Evolutionary conservation across 768 basidiomycete genomes (phyloP).

Genomic region (Tricholoma terreum): DNA sequence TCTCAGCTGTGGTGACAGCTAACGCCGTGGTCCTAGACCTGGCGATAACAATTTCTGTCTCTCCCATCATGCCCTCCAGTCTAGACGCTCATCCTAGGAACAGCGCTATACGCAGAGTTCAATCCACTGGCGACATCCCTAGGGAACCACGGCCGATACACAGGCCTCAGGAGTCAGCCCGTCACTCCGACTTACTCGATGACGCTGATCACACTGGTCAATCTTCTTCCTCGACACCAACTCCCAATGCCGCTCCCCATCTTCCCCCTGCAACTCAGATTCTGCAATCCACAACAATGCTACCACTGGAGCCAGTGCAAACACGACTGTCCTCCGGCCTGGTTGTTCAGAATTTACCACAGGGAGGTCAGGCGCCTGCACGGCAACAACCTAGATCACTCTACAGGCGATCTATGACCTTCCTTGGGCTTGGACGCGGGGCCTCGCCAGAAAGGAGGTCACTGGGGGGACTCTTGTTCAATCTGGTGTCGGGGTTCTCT

Average conservation of each 20-base stretch:
- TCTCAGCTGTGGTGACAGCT: background rate
- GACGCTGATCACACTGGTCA: slow-evolving; percentile 3
- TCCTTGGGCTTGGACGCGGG: slow-evolving; percentile 53
- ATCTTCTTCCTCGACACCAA: background rate
- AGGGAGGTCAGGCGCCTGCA: background rate
- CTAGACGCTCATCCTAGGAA: slow-evolving; percentile 19
- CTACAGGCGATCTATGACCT: slow-evolving; percentile 28
- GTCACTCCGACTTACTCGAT: slow-evolving; percentile 14
- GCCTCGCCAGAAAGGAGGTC: slow-evolving; percentile 51
- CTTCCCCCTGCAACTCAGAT: background rate
- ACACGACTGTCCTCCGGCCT: background rate
- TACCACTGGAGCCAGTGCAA: background rate
- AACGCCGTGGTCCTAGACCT: background rate
- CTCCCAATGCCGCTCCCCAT: background rate
- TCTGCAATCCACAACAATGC: background rate
- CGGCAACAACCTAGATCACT: slow-evolving; percentile 17
- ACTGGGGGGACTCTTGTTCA: slow-evolving; percentile 51
- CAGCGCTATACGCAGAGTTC: slow-evolving; percentile 31
- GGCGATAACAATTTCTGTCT: background rate
- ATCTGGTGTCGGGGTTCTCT: slow-evolving; percentile 43
- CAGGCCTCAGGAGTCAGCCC: slow-evolving; percentile 10
- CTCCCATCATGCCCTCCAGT: background rate
- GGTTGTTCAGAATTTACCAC: background rate
- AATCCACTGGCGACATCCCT: slow-evolving; percentile 40
- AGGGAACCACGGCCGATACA: slow-evolving; percentile 25